Base-by-base conservation (phyloP, 768 basidiomycete species). In the Serpula lacrymans region DNA sequence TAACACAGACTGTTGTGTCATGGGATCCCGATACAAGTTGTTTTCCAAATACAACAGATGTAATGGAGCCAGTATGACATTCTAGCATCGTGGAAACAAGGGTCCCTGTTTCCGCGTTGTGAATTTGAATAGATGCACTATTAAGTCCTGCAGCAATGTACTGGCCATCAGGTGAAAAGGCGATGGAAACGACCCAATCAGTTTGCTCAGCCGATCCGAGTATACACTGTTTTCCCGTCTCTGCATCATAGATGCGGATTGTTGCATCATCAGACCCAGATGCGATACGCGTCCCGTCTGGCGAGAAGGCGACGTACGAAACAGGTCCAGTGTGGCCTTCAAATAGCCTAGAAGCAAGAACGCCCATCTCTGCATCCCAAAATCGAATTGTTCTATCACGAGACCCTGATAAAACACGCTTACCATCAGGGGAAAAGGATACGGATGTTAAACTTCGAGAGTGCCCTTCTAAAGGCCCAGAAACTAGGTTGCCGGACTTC, bases 231-330 rank as follows among this genome's bases (percentile, higher is more conserved):
- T 11, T 20, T 6, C 35, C 23, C 9, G n/a, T 25, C 6, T 5
- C 7, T 10, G 35, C 35, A 37, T 37, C 35, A 14, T 22, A 37
- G 5, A 37, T 6, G 27, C 10, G 14, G 17, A 25, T 32, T 18
- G 50, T 52, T 30, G 48, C 43, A 29, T 60, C 54, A 16, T 52
- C 43, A 3, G 57, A 59, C 2, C 43, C 57, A 4, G 60, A 61
- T 13, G 61, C 50, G 11, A 61, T 44, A 20, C 37, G 27, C 8
- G 5, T 43, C 3, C 40, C 61, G 31, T 64, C 58, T 27, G 41
- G 48, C 6, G 63, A 66, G 36, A 62, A 64, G 6, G 34, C 64
- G 6, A 64, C 55, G 2, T 37, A 45, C 30, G 50, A 61, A 26
- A 64, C 43, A 1, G 51, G 25, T 2, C 31, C 52, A n/a, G 16